Percentiles rank a stretch among this genome's conserved stretches.
phyloP scores from a whole-genome alignment of 208 protist genomes.

The Leishmania martiniquensis region DNA sequence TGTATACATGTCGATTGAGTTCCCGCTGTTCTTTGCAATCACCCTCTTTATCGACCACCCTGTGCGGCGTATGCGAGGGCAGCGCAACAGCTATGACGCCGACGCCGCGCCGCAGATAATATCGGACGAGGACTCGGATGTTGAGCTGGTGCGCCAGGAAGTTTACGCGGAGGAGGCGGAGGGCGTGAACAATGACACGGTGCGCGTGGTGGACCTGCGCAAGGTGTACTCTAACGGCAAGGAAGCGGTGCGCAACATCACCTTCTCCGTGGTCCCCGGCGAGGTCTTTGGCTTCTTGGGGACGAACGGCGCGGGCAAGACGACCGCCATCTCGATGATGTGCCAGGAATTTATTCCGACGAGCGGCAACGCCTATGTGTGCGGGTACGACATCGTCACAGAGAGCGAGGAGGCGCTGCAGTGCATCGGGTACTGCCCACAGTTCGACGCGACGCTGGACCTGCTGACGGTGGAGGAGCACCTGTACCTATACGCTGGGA shows the following conservation, averaged over 20 bases:
- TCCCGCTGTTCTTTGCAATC: conserved; percentile 39
- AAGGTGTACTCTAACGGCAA: conserved; percentile 53
- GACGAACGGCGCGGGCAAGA: conserved; percentile 91
- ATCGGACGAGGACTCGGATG: conserved; percentile 48
- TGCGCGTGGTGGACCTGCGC: conserved; percentile 52
- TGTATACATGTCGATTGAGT: conserved; percentile 56
- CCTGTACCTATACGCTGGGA: conserved; percentile 53
- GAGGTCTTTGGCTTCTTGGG: conserved; percentile 92
- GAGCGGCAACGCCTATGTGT: conserved; percentile 50
- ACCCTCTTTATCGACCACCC: conserved; percentile 56
- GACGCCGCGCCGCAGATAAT: conserved; percentile 19
- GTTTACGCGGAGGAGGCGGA: conserved; percentile 37
- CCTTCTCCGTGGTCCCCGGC: conserved; percentile 70
- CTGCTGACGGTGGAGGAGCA: conserved; percentile 95
- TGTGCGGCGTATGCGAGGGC: conserved; percentile 14
- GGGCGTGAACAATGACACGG: conserved; percentile 40
- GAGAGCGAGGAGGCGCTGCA: conserved; percentile 49
- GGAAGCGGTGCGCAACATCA: conserved; percentile 72
- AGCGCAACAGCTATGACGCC: conserved; percentile 28
- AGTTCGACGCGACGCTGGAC: conserved; percentile 94
- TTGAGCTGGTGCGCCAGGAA: conserved; percentile 42
- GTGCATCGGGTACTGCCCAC: conserved; percentile 95
- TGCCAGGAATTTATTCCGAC: conserved; percentile 77
- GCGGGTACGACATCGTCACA: conserved; percentile 53
- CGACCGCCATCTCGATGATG: conserved; percentile 85